Conservation (phyloP, 2,329 filamentous ascomycete species). For the Arthroderma uncinatum region DNA sequence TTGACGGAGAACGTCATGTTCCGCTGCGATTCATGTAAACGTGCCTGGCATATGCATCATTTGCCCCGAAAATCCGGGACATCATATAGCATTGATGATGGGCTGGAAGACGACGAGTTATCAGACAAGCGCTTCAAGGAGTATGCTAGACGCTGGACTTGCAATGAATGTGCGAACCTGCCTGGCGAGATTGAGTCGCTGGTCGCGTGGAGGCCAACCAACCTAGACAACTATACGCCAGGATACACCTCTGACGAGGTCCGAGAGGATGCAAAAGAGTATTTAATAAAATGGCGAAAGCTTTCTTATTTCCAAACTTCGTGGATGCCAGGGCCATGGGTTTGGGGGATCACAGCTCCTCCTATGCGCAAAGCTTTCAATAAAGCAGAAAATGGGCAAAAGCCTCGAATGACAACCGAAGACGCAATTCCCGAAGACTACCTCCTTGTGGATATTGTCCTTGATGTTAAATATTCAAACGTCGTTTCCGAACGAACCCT, state of each 20-base stretch:
- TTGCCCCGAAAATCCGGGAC: slow-evolving; percentile 44
- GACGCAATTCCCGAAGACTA: slow-evolving; percentile 84
- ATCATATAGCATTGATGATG: slow-evolving; percentile 18
- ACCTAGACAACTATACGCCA: slow-evolving; percentile 45
- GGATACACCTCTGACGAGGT: slow-evolving; percentile 46
- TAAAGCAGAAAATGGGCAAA: slow-evolving; percentile 51
- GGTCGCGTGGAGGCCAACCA: slow-evolving; percentile 73
- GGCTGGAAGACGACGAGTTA: slow-evolving; percentile 25
- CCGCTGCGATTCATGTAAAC: slow-evolving; percentile 64
- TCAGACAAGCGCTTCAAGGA: slow-evolving; percentile 53
- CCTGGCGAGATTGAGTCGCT: slow-evolving; percentile 61
- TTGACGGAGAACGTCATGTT: slow-evolving; percentile 69
- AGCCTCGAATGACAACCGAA: slow-evolving; percentile 58
- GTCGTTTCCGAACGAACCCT: slow-evolving; percentile 48
- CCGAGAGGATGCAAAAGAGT: slow-evolving; percentile 74
- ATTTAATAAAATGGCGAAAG: slow-evolving; percentile 77
- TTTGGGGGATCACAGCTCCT: slow-evolving; percentile 56
- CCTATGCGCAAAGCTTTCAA: slow-evolving; percentile 64
- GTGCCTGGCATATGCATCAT: slow-evolving; percentile 77
- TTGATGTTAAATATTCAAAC: slow-evolving; percentile 61
- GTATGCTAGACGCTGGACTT: slow-evolving; percentile 66
- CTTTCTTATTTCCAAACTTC: slow-evolving; percentile 69
- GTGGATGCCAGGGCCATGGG: slow-evolving; percentile 87
- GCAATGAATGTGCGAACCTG: slow-evolving; percentile 60
- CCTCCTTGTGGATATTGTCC: slow-evolving; percentile 76